A percentile compares a stretch with the other conserved stretches of the same genome.
These are phyloP conservation scores for Scalesia atractyloides DNA, from an alignment of 129 eudicot genomes.

Conservation along the genomic window DNA sequence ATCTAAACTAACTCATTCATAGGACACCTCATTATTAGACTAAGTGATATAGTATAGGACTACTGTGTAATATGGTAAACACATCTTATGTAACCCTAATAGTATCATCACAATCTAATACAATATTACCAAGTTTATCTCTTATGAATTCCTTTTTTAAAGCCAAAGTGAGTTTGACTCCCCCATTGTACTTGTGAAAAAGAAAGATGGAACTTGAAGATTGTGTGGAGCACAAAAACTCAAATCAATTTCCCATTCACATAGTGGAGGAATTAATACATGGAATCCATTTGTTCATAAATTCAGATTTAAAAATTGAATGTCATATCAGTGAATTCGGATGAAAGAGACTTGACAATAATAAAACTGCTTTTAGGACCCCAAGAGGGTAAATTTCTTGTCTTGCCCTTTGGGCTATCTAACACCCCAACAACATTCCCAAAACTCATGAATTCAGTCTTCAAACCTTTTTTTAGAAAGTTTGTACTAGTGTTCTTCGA, in stretches of 20 bases:
- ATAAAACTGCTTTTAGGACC: neutral
- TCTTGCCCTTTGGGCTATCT: neutral
- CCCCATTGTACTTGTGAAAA: too few relatives aligned
- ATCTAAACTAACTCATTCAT: neutral
- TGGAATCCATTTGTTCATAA: neutral
- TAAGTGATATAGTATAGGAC: too few relatives aligned
- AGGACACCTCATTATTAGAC: too few relatives aligned
- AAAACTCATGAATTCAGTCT: neutral
- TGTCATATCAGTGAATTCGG: neutral
- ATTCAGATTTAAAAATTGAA: neutral
- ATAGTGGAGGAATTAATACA: too few relatives aligned
- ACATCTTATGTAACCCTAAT: too few relatives aligned
- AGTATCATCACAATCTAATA: too few relatives aligned
- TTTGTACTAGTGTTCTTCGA: neutral
- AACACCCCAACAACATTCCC: neutral
- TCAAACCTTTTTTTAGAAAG: neutral
- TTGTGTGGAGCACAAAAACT: neutral
- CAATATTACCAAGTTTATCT: too few relatives aligned
- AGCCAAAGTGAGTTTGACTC: neutral
- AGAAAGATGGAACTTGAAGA: neutral
- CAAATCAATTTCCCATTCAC: too few relatives aligned
- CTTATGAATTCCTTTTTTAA: slow-evolving; percentile 12
- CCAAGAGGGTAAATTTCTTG: neutral
- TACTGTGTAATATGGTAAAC: too few relatives aligned
- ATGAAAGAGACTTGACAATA: neutral